Conservation (phyloP, 2,329 filamentous ascomycete species). For the Rhynchosporium secalis region DNA sequence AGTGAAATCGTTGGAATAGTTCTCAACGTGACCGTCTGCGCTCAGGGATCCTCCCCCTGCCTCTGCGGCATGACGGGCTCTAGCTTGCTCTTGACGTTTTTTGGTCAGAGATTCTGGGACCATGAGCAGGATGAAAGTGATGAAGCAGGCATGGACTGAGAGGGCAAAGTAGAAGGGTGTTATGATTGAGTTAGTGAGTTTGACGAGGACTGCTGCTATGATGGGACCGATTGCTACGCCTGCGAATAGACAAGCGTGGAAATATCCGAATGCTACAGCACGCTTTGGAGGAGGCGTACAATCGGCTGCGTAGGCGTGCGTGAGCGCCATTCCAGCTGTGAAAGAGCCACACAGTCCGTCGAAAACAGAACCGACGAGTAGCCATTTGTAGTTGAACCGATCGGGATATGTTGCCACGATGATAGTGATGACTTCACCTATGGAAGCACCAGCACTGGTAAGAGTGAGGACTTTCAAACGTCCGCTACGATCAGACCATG, state of each 20-base stretch:
- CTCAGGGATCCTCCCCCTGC: constrained; percentile 23
- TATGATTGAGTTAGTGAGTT: constrained; percentile 71
- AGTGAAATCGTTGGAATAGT: constrained; percentile 32
- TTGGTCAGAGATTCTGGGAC: constrained; percentile 84
- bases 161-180: constrained; percentile 84
- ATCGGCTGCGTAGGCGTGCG: constrained; percentile 85
- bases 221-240: constrained; percentile 89
- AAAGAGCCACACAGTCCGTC: constrained; percentile 90
- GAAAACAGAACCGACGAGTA: constrained; percentile 73
- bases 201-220: constrained; percentile 76
- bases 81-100: constrained; percentile 67
- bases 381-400: constrained; percentile 70
- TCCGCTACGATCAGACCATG: constrained; percentile 84
- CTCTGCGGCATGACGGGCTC: constrained; percentile 61
- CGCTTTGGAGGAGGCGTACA: constrained; percentile 79
- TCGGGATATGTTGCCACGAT: constrained; percentile 75
- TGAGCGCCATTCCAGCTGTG: constrained; percentile 73
- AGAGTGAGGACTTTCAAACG: constrained; percentile 73
- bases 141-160: constrained; percentile 70
- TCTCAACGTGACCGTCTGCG: constrained; percentile 19
- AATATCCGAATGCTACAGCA: constrained; percentile 82
- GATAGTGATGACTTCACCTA: constrained; percentile 75
- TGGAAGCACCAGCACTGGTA: constrained; percentile 71
- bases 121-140: constrained; percentile 67
- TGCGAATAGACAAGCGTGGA: constrained; percentile 84